These are phyloP conservation scores for Phytophthora fragariae DNA, from an alignment of 352 stramenopile species.

Conservation along the genomic window DNA sequence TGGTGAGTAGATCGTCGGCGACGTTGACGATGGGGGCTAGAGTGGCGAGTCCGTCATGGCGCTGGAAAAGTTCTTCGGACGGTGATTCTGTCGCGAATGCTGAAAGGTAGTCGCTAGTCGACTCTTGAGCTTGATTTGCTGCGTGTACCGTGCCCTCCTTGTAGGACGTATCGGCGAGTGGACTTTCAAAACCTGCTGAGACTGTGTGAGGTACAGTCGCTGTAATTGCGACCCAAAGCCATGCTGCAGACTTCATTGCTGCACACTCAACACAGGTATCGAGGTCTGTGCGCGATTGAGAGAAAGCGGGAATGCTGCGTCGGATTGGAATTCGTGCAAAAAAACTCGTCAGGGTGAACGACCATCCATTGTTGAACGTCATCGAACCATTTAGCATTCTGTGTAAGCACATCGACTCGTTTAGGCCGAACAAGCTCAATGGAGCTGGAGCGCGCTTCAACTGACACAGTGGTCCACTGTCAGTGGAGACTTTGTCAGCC, in stretches of 20 bases:
- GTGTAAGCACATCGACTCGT: not conserved
- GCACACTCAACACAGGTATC: not conserved
- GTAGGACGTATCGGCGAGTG: constrained; percentile 15
- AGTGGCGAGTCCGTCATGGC: constrained; percentile 41
- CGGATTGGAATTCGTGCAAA: constrained; percentile 28
- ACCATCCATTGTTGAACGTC: not conserved
- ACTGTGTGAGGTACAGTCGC: not conserved
- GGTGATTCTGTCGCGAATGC: constrained; percentile 44
- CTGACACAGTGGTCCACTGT: not conserved
- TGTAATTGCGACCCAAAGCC: constrained; percentile 3
- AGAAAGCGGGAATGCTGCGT: constrained; percentile 20
- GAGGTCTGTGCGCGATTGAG: constrained; percentile 6
- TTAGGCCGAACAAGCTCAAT: constrained; percentile 12
- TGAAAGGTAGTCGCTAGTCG: constrained; percentile 28
- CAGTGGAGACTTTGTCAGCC: constrained; percentile 16
- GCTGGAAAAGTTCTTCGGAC: constrained; percentile 51
- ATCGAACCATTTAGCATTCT: not conserved
- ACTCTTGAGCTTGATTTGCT: constrained; percentile 18
- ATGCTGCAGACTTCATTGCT: constrained; percentile 14
- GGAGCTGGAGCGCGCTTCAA: constrained; percentile 16
- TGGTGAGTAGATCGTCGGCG: constrained; percentile 34
- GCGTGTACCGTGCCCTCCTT: constrained; percentile 30
- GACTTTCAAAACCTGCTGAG: constrained; percentile 22
- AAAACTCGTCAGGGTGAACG: not conserved
- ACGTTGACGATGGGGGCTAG: constrained; percentile 62